phyloP scores from a whole-genome alignment of 2,329 filamentous ascomycete genomes.

The Monilinia fructigena region DNA sequence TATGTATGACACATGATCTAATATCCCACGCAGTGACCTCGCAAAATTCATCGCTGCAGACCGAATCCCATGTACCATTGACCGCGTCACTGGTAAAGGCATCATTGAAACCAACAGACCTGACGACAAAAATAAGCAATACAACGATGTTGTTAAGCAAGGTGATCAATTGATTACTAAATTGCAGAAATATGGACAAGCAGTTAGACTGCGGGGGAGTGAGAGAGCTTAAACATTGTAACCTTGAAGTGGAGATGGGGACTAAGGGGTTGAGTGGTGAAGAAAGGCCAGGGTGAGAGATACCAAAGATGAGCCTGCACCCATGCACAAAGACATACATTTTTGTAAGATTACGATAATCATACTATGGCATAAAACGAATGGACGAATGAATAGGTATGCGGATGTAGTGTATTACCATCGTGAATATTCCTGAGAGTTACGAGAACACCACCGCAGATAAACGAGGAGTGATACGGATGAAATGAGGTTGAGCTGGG shows the following conservation, averaged over 20 bases:
- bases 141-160: constrained; percentile 95
- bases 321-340: constrained; percentile 11
- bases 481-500: neutral
- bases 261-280: too few species aligned
- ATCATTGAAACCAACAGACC: constrained; percentile 98
- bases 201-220: constrained; percentile 88
- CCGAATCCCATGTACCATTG: constrained; percentile 93
- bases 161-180: constrained; percentile 98
- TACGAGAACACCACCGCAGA: neutral
- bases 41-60: constrained; percentile 96
- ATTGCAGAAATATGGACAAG: constrained; percentile 98
- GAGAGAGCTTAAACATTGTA: constrained; percentile 62
- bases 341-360: constrained; percentile 15
- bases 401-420: neutral
- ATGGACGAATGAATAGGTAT: neutral
- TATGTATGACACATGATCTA: neutral
- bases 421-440: neutral
- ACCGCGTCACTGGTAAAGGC: constrained; percentile 92
- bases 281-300: neutral
- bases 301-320: constrained; percentile 15
- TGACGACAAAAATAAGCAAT: constrained; percentile 99
- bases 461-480: neutral
- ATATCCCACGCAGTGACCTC: constrained; percentile 63
- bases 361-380: constrained; percentile 10
- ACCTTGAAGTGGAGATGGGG: too few species aligned